A percentile compares a stretch with the other conserved stretches of the same genome.
Evolutionary conservation across 139 green algal species (phyloP).

Genomic region (Chlamydomonas sphaeroides): DNA sequence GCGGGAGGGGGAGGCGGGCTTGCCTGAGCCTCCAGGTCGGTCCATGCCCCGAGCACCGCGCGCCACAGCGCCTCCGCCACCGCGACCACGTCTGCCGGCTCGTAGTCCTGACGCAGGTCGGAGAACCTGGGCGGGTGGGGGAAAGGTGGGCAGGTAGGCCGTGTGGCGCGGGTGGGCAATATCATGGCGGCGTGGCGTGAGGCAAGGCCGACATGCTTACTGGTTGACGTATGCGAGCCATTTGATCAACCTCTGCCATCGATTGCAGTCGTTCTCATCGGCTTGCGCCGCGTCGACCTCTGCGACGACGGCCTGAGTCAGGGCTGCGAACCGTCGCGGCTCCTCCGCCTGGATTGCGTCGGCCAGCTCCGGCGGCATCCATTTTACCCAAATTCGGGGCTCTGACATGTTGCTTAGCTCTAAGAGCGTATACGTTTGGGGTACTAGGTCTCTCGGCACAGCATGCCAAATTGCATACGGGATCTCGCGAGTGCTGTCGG

Average conservation of each 20-base stretch:
- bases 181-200: not conserved
- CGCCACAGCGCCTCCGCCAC: conserved; percentile 57
- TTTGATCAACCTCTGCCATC: conserved; percentile 1
- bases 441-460: too few relatives aligned
- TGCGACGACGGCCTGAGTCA: conserved; percentile 31
- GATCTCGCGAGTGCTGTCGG: too few relatives aligned
- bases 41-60: conserved; percentile 48
- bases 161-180: not conserved
- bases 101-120: conserved; percentile 49
- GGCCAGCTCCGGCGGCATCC: conserved; percentile 38
- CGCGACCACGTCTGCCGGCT: conserved; percentile 5
- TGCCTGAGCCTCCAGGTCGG: conserved; percentile 56
- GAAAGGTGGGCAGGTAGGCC: not conserved
- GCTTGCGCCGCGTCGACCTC: conserved; percentile 44
- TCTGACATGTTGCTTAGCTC: not conserved
- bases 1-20: not conserved
- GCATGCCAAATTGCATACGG: too few relatives aligned
- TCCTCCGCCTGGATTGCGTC: conserved; percentile 46
- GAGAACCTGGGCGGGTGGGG: too few relatives aligned
- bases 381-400: conserved; percentile 11
- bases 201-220: conserved; percentile 13
- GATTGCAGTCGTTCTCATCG: conserved; percentile 13
- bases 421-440: too few relatives aligned
- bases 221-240: conserved; percentile 57
- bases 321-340: conserved; percentile 51